Base-by-base conservation (phyloP, 2,329 filamentous ascomycete species). In the Scedosporium boydii region DNA sequence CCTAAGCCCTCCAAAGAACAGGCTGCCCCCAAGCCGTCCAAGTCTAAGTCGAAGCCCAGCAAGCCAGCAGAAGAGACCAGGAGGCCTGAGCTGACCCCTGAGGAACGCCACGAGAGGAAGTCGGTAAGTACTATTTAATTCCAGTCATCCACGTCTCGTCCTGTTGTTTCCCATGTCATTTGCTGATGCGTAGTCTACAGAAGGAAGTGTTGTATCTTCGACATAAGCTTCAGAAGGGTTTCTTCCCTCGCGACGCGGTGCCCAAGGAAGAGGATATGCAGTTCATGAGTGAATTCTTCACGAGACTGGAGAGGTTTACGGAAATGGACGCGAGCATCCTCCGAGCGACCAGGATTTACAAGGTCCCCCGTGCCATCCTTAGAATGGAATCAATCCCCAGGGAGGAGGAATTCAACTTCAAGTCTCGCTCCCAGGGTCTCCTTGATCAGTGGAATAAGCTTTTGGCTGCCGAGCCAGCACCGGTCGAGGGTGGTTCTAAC, bases 321-420 rank as follows among this genome's bases (percentile, higher is more conserved):
- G 90, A 96, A 66, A 84, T 98, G 4, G 93, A 98, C 72, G 91
- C 90, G 34, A 86, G 87, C 67, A 95, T 97, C 69, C 96, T 98
- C 70, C 87, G 90, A 66, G 81, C 79, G 14, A 99, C 95, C 65
- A 99, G 98, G 82, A 97, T 99, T 76, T 93, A 98, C 85, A 99
- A 99, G 79, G 93, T 99, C 10, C 82, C 99, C 63, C 96, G 96
- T 78, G 92, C 89, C 4, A 95, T 99, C 67, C 80, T 97, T 69
- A 97, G 96, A 79, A 81, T 99, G 7, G 83, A 87, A 53, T 82
- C 82, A 3, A 96, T 99, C 68, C 93, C 93, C 4, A 88, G 87
- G 65, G 95, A 99, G 67, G 90, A 93, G 42, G 90, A 96, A 67
- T 96, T 88, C 74, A 79, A 89, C 62, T 97, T 99, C 84, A 96